Conservation (phyloP, 495 filamentous ascomycete species). For the Penicillium alfredii region DNA sequence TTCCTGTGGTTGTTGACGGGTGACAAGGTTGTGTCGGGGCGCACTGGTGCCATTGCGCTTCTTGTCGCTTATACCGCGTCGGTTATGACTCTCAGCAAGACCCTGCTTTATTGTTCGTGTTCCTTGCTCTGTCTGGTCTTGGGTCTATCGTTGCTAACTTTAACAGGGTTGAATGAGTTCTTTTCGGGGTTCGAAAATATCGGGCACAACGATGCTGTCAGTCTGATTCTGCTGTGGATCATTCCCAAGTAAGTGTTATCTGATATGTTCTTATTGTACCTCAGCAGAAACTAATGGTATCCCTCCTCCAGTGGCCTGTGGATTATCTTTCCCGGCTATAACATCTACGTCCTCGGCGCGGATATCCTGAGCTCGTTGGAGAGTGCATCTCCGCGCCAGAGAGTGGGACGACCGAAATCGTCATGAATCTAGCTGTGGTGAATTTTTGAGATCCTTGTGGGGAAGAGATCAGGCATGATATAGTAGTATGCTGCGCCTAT, state of each 20-base stretch:
- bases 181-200: slow-evolving; percentile 74
- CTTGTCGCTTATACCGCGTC: slow-evolving; percentile 62
- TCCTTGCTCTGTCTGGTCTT: background rate
- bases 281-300: too few species aligned
- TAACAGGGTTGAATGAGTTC: slow-evolving; percentile 66
- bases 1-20: slow-evolving; percentile 40
- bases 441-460: background rate
- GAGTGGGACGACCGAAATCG: slow-evolving; percentile 31
- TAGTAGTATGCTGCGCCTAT: background rate
- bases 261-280: background rate
- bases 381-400: slow-evolving; percentile 34
- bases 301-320: slow-evolving; percentile 70
- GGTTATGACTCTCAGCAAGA: slow-evolving; percentile 84
- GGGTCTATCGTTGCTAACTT: slow-evolving; percentile 6
- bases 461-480: background rate
- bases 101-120: slow-evolving; percentile 73
- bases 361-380: slow-evolving; percentile 67
- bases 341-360: slow-evolving; percentile 59
- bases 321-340: slow-evolving; percentile 67
- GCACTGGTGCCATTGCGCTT: slow-evolving; percentile 55
- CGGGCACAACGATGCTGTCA: slow-evolving; percentile 59
- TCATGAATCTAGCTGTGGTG: slow-evolving; percentile 11
- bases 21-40: slow-evolving; percentile 51
- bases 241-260: slow-evolving; percentile 67
- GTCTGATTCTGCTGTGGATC: slow-evolving; percentile 64